A percentile compares a stretch with the other conserved stretches of the same genome.
phyloP scores from a whole-genome alignment of 2,329 filamentous ascomycete genomes.

The Aspergillus aculeatus region DNA sequence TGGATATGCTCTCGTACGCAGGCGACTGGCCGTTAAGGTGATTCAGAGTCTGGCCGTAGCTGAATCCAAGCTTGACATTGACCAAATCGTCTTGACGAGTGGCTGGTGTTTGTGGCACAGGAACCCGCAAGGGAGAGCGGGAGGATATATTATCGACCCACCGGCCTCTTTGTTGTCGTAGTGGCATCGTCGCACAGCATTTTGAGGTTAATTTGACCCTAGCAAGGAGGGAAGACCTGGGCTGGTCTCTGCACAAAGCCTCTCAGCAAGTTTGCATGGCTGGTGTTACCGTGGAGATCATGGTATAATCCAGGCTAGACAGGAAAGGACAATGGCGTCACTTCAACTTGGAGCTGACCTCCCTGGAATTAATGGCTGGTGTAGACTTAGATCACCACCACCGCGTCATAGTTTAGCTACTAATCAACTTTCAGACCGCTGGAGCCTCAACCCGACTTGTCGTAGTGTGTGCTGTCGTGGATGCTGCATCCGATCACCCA shows the following conservation, averaged over 20 bases:
- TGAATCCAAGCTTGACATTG: no score
- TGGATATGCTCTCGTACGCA: no score
- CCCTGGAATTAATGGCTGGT: background rate
- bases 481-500: background rate
- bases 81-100: background rate
- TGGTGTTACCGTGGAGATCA: constrained; percentile 7
- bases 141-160: background rate
- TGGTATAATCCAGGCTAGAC: background rate
- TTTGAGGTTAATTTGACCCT: background rate
- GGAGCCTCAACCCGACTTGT: no score
- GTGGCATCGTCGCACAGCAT: background rate
- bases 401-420: background rate
- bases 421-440: no score
- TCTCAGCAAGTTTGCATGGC: background rate
- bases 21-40: no score
- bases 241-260: background rate
- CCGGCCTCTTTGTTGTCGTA: background rate
- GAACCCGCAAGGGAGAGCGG: background rate
- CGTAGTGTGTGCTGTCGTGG: background rate
- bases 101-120: background rate
- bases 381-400: background rate
- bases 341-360: background rate
- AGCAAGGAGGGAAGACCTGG: background rate
- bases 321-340: background rate
- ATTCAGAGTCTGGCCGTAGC: no score